Base-by-base conservation (phyloP, 2,329 filamentous ascomycete species). In the Monilinia laxa region DNA sequence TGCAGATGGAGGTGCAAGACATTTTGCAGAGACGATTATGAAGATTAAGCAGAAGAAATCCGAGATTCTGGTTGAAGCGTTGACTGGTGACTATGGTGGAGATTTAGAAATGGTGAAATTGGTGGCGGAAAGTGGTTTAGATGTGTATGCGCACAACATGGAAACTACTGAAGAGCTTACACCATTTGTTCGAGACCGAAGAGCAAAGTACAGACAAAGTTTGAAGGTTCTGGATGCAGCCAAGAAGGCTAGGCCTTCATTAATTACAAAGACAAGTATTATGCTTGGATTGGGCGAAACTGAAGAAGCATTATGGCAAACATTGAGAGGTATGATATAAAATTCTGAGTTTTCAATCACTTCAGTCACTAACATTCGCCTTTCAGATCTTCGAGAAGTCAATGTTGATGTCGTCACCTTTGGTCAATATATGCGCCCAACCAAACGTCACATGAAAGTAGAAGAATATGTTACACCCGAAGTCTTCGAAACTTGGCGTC, bases 361-460 rank as follows among this genome's bases (percentile, higher is more conserved):
- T n/a, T 2, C 3, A 28, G 56, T 62, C 28, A 54, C 68, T 74
- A 69, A 73, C n/a, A 0, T 35, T 28, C n/a, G 7, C 14, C 20
- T 65, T 9, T 18, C 68, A 87, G 91, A 96, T 77, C 84, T 99
- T 16, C 86, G 95, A 67, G 88, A 88, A 71, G 85, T 87, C 67
- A 82, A 91, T 68, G 93, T 97, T 56, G 95, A 99, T 73, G 92
- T 99, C 16, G 93, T 99, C 67, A 99, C 95, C 0, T 99, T 99
- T 73, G 95, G 95, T n/a, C 95, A 99, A 82, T 99, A 99, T 82
- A 99, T 99, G 95, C 91, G 94, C 14, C 95, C 95, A 1, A 99
- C 95, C 5, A 99, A 98, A 83, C 87, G 94, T 55, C 95, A 99
- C 78, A 94, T 99, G 87, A 90, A 96, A 78, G 95, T 99, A 42